A percentile compares a stretch with the other conserved stretches of the same genome.
Conservation (phyloP, 2,329 filamentous ascomycete species). For the Aspergillus candidus region DNA sequence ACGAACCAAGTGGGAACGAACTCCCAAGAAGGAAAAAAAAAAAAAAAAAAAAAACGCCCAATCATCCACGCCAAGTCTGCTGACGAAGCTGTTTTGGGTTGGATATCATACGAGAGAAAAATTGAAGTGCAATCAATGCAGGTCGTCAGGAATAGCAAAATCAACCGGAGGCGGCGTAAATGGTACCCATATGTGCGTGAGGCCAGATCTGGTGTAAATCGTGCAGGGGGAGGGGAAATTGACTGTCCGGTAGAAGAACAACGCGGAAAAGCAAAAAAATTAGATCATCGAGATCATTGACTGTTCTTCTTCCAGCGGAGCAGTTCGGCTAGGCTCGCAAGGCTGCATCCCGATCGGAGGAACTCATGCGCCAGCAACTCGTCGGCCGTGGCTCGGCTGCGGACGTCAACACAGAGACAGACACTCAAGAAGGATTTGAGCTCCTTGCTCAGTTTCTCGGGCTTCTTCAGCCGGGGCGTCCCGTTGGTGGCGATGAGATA, state of each 20-base stretch:
- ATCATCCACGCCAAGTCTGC: conserved; percentile 27
- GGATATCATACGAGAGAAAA: conserved; percentile 22
- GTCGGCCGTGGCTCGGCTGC: conserved; percentile 82
- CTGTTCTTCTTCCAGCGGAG: conserved; percentile 59
- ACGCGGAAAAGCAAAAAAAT: background rate
- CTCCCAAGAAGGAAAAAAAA: conserved; percentile 7
- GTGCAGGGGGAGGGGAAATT: conserved; percentile 10
- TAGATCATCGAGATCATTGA: conserved; percentile 23
- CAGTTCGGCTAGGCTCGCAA: conserved; percentile 76
- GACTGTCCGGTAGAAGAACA: conserved; percentile 1
- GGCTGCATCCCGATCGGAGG: conserved; percentile 80
- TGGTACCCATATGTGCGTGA: conserved; percentile 27
- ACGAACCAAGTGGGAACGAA: conserved; percentile 2
- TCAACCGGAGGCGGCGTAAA: conserved; percentile 23
- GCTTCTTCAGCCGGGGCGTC: conserved; percentile 93
- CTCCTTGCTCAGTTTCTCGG: conserved; percentile 95
- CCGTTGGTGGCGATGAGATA: conserved; percentile 98
- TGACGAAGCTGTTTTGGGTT: conserved; percentile 16
- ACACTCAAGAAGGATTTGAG: conserved; percentile 95
- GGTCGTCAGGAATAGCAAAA: conserved; percentile 20
- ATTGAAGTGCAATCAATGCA: conserved; percentile 15
- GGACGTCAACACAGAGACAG: conserved; percentile 93
- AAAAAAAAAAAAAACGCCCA: conserved; percentile 21
- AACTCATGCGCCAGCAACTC: conserved; percentile 92
- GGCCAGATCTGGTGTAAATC: conserved; percentile 20